These are phyloP conservation scores for Pythium aphanidermatum DNA, from an alignment of 352 stramenopile species.

Conservation along the genomic window DNA sequence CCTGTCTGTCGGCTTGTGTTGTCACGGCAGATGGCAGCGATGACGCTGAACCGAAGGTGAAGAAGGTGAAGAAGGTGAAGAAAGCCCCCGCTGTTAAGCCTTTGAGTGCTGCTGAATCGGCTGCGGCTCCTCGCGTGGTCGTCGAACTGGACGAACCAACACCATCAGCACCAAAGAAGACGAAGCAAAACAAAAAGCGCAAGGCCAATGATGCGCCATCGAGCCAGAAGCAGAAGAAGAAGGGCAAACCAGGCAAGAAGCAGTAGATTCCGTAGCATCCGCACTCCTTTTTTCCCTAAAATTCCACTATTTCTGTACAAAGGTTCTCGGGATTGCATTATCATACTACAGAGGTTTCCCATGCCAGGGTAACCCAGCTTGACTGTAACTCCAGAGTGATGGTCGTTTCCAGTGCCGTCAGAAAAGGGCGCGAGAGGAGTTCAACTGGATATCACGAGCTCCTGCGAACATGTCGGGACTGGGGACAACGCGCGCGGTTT, in stretches of 20 bases:
- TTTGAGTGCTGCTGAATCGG: slow-evolving; percentile 16
- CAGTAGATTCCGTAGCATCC: too few relatives aligned
- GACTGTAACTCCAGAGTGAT: too few relatives aligned
- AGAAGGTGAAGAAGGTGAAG: slow-evolving; percentile 38
- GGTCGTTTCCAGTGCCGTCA: slow-evolving; percentile 1
- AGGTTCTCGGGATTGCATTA: too few relatives aligned
- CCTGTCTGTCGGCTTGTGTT: slow-evolving; percentile 62
- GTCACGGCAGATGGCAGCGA: slow-evolving; percentile 22
- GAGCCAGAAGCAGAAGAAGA: slow-evolving; percentile 13
- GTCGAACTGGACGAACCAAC: slow-evolving; percentile 47
- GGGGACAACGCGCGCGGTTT: neutral
- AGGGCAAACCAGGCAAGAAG: slow-evolving; percentile 20
- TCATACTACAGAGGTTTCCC: too few relatives aligned
- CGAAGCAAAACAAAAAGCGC: slow-evolving; percentile 11
- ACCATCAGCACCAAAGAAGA: slow-evolving; percentile 1
- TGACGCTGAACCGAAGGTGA: slow-evolving; percentile 15
- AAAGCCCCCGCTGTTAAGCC: slow-evolving; percentile 19
- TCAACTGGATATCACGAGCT: neutral
- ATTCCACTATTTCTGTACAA: too few relatives aligned
- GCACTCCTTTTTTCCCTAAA: too few relatives aligned
- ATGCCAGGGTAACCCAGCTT: too few relatives aligned
- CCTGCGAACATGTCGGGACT: neutral
- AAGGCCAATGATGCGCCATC: slow-evolving; percentile 8
- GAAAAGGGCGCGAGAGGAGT: neutral
- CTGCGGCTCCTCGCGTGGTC: slow-evolving; percentile 48